phyloP scores from a whole-genome alignment of 306 rosid species.

The Vigna reflexopilosa region DNA sequence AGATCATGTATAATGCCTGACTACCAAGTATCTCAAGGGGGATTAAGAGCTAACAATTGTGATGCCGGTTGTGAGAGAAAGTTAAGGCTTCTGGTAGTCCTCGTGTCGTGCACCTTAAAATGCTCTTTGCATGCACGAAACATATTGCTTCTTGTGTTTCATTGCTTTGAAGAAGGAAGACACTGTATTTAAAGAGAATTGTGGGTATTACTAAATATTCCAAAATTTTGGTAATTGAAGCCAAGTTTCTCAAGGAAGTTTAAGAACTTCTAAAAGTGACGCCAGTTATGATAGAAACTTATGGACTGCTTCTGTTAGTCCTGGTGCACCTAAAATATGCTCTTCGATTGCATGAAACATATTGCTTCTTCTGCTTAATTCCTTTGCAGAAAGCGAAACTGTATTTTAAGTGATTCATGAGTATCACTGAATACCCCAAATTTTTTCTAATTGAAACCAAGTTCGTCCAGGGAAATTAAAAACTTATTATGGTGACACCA shows the following conservation, averaged over 20 bases:
- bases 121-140: not conserved
- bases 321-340: not conserved
- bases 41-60: not conserved
- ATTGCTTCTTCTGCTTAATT: no score
- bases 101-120: not conserved
- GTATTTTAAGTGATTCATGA: no score
- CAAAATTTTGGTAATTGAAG: not conserved
- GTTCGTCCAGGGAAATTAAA: not conserved
- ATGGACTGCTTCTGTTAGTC: not conserved
- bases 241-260: not conserved
- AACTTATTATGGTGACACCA: not conserved
- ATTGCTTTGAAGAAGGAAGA: no score
- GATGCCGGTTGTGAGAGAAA: not conserved
- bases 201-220: not conserved
- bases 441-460: not conserved
- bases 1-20: not conserved
- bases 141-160: not conserved
- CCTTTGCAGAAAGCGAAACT: no score
- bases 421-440: no score
- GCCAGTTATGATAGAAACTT: not conserved
- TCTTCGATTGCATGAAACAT: not conserved
- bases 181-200: no score
- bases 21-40: conserved; percentile 15
- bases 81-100: not conserved
- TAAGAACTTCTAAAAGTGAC: not conserved